Base-by-base conservation (phyloP, 148 eudicot species). In the Amaranthus hypochondriacus region DNA sequence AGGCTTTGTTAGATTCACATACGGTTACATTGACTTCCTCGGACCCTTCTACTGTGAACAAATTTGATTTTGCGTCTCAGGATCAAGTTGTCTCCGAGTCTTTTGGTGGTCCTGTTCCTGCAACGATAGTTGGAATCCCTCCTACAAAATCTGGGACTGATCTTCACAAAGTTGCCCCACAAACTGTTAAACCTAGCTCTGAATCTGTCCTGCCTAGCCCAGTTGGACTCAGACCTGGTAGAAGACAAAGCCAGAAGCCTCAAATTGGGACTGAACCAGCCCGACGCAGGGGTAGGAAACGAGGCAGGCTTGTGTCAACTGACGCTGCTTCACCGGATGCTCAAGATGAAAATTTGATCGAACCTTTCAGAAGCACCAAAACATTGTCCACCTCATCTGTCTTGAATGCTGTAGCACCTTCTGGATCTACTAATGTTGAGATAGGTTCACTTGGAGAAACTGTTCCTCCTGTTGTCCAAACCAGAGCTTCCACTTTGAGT, bases 211-310 rank as follows among this genome's bases (percentile, higher is more conserved):
- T 80, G 9, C 48, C 77, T 75, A 75, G 71, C 73, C 28, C 77
- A 72, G 56, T 71, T 66, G 63, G 77, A 28, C 66, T 62, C 62
- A 62, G 71, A 62, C 84, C 82, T 46, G 86, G 86, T 71, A 77
- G 83, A 85, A 86, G 88, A 70, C 91, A 84, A 72, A 90, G 62
- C 59, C 82, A 81, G 71, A 89, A 85, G 73, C 73, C 86, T 76
- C 83, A 79, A 66, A 71, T 76, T 79, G 89, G 74, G 70, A 79
- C 66, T 50, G 89, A 83, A 71, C 77, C 86, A 60, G 81, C 81
- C 48, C 77, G 82, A 47, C 89, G 92, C 42, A 81, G 96, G 81
- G 92, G 94, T 50, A 91, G 84, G 79, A 86, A 81, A 68, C 87
- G 81, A 74, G 78, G 73, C 47, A 8, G 55, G 5, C 28, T 76